Base-by-base conservation (phyloP, 1,284 basidiomycete genomes). In the Ganoderma resinaceum region DNA sequence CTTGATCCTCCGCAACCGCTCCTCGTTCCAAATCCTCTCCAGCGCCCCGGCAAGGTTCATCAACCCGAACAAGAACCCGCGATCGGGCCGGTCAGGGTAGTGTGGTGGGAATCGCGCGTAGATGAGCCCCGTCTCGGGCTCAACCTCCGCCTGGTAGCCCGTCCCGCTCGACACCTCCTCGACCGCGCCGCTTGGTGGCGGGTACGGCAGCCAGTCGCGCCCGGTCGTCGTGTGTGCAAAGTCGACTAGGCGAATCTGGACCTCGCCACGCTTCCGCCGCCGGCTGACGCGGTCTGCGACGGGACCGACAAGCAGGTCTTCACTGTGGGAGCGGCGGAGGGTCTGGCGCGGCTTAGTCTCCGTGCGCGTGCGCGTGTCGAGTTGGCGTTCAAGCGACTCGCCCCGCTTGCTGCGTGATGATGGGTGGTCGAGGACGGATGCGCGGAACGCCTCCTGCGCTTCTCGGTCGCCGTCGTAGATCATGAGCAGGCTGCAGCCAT, bases 181-280 rank as follows among this genome's bases (percentile, higher is more conserved):
- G 61, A 80, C 76, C 61, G 76, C 74, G 63, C 82, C 82, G 35
- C 79, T 76, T 29, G 82, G 79, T 4, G 85, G 79, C 3, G 90
- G 86, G 75, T 85, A 86, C 20, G 91, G 89, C 65, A 94, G 79
- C 87, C 96, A 99, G 80, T 99, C 98, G 58, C 87, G 86, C 8
- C 97, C 97, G 0, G 97, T 99, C 9, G 97, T 99, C 68, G 97
- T 99, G 80, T 99, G 97, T 8, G 97, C 98, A 82, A 99, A 99
- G 81, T 99, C 97, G 69, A 99, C 98, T 66, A 99, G 91, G 35
- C 97, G 94, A 72, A 99, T 94, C 76, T 95, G 96, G 68, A 99
- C 89, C 80, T 98, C 96, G 52, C 98, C 98, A 29, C 95, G 90
- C 76, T 91, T 91, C 60, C 89, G 86, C 66, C 86, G 87, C 29